A percentile compares a stretch with the other conserved stretches of the same genome.
These are phyloP conservation scores for Phytophthora pinifolia DNA, from an alignment of 352 stramenopile genomes.

Conservation along the genomic window DNA sequence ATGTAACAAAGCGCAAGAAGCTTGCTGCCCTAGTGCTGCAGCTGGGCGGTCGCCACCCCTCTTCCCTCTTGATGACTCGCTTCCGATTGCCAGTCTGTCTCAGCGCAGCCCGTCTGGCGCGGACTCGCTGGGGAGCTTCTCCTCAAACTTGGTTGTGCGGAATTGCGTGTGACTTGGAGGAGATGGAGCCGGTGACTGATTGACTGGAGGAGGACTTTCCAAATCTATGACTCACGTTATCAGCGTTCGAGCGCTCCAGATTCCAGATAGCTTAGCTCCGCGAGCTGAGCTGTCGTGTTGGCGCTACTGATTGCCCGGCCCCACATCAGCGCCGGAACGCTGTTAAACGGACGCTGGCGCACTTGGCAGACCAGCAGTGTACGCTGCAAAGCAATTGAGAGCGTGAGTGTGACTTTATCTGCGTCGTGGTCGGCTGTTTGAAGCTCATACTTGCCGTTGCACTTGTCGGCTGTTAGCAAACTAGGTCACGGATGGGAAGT, in stretches of 20 bases:
- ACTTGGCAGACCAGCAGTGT: constrained; percentile 9
- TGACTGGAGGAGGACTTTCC: constrained; percentile 3
- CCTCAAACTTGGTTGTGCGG: background rate
- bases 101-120: constrained; percentile 11
- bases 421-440: too few relatives aligned
- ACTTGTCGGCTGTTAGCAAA: too few relatives aligned
- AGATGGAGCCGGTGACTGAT: background rate
- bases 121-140: too few relatives aligned
- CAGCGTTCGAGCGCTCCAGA: background rate
- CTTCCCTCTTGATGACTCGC: constrained; percentile 3
- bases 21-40: too few relatives aligned
- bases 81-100: constrained; percentile 25
- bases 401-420: too few relatives aligned
- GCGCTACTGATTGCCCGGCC: constrained; percentile 12
- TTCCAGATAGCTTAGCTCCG: too few relatives aligned
- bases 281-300: constrained; percentile 8
- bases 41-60: constrained; percentile 1
- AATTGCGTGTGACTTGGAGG: constrained; percentile 16
- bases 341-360: constrained; percentile 15
- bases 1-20: too few relatives aligned
- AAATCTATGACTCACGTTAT: constrained; percentile 18
- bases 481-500: too few relatives aligned
- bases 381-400: constrained; percentile 5
- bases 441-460: too few relatives aligned
- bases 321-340: constrained; percentile 14